phyloP scores from a whole-genome alignment of 2,329 filamentous ascomycete species.

The Fusarium sp. region DNA sequence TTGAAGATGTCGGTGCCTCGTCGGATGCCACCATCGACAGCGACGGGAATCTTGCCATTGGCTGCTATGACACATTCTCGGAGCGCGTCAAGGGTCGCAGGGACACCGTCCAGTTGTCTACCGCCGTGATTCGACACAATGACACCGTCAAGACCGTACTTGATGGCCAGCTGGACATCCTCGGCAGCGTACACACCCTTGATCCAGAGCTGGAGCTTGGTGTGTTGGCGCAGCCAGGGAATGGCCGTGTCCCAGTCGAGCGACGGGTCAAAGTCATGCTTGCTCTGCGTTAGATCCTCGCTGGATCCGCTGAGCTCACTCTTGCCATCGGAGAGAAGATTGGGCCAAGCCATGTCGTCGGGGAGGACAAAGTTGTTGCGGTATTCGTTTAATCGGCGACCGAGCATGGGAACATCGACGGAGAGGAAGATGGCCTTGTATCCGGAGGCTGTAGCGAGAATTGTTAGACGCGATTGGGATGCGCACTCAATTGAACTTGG shows the following conservation, averaged over 20 bases:
- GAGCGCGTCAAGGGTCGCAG: constrained; percentile 67
- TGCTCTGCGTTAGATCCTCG: constrained; percentile 10
- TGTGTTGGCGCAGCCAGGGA: constrained; percentile 66
- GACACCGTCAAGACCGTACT: constrained; percentile 46
- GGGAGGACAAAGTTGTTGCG: constrained; percentile 59
- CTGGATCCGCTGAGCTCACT: constrained; percentile 30
- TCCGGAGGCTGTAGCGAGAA: constrained; percentile 44
- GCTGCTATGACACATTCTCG: constrained; percentile 70
- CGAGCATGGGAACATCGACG: constrained; percentile 67
- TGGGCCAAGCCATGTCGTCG: constrained; percentile 54
- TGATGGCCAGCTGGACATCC: constrained; percentile 45
- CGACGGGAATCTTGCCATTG: constrained; percentile 70
- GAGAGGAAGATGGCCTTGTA: constrained; percentile 68
- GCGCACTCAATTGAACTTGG: neutral
- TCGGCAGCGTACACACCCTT: constrained; percentile 50
- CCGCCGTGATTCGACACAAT: constrained; percentile 41
- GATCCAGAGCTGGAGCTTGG: constrained; percentile 56
- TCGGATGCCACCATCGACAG: constrained; percentile 50
- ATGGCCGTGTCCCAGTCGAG: constrained; percentile 73
- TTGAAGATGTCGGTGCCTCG: constrained; percentile 49
- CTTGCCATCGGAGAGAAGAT: constrained; percentile 49
- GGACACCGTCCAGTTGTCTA: constrained; percentile 54
- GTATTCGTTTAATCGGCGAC: constrained; percentile 58
- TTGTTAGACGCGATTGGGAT: neutral
- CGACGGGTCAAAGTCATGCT: constrained; percentile 42